Conservation (phyloP, 257 asterid genomes). For the Salvia splendens region DNA sequence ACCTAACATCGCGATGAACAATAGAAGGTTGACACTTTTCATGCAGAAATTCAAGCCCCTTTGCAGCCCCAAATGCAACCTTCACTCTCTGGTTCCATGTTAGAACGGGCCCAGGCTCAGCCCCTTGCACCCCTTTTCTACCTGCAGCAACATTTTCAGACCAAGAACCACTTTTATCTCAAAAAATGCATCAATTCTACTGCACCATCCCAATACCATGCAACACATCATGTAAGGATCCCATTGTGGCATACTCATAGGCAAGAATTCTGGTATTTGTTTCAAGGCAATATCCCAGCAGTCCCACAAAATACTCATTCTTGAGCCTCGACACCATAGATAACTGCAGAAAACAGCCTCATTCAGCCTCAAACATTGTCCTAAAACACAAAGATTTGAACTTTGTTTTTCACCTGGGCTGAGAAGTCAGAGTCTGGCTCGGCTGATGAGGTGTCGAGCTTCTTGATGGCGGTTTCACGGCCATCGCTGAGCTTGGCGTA, state of each 20-base stretch:
- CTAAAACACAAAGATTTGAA: neutral
- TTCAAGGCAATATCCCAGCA: constrained; percentile 85
- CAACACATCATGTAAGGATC: constrained; percentile 84
- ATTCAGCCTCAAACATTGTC: neutral
- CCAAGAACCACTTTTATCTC: neutral
- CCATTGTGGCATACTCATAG: constrained; percentile 78
- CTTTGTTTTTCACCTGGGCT: constrained; percentile 55
- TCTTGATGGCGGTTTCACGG: constrained; percentile 67
- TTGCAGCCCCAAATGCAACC: constrained; percentile 87
- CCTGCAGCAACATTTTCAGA: constrained; percentile 43
- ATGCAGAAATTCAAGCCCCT: constrained; percentile 79
- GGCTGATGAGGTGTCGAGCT: constrained; percentile 71
- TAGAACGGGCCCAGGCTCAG: constrained; percentile 90
- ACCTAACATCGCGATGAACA: constrained; percentile 85
- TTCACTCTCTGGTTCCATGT: constrained; percentile 85
- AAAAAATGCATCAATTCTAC: neutral
- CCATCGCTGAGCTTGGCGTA: constrained; percentile 57
- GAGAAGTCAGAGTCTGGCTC: constrained; percentile 81
- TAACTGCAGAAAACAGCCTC: constrained; percentile 44
- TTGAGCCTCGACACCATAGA: constrained; percentile 81
- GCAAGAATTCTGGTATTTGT: constrained; percentile 62
- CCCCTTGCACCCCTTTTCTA: constrained; percentile 92
- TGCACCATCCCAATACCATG: constrained; percentile 51
- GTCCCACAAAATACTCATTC: constrained; percentile 73
- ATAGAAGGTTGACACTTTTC: constrained; percentile 85